Evolutionary conservation across 164 flowering plant genomes (phyloP).

Genomic region (Piper betle): DNA sequence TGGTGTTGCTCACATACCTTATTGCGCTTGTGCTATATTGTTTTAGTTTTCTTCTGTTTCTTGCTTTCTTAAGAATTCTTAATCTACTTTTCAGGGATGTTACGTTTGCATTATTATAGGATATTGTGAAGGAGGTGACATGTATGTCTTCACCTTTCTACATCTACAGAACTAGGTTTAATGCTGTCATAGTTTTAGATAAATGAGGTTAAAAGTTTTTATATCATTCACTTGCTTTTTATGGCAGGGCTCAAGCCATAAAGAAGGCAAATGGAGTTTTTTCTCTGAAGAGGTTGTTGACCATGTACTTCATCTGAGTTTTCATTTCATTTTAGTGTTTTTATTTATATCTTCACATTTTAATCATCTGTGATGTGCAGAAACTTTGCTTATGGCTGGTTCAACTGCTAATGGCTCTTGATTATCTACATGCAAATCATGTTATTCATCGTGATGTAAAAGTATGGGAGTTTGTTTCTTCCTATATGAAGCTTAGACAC

Average conservation of each 20-base stretch:
- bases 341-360: conserved; percentile 1
- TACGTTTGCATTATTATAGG: conserved; percentile 94
- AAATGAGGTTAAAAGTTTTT: neutral
- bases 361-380: conserved; percentile 26
- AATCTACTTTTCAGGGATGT: conserved; percentile 57
- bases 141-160: conserved; percentile 39
- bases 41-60: neutral
- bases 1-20: neutral
- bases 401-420: conserved; percentile 92
- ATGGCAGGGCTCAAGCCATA: conserved; percentile 72
- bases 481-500: too few relatives aligned
- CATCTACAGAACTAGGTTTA: conserved; percentile 1
- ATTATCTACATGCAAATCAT: conserved; percentile 83
- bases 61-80: neutral
- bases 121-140: conserved; percentile 94
- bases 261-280: conserved; percentile 60
- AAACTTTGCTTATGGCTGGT: conserved; percentile 95
- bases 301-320: neutral
- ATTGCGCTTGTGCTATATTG: too few relatives aligned
- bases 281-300: conserved; percentile 76
- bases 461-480: conserved; percentile 31
- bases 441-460: conserved; percentile 99
- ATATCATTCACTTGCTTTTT: conserved; percentile 4
- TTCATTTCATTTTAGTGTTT: neutral
- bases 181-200: neutral